Evolutionary conservation across 140 eudicot genomes (phyloP).

Genomic region (Bidens hawaiensis): DNA sequence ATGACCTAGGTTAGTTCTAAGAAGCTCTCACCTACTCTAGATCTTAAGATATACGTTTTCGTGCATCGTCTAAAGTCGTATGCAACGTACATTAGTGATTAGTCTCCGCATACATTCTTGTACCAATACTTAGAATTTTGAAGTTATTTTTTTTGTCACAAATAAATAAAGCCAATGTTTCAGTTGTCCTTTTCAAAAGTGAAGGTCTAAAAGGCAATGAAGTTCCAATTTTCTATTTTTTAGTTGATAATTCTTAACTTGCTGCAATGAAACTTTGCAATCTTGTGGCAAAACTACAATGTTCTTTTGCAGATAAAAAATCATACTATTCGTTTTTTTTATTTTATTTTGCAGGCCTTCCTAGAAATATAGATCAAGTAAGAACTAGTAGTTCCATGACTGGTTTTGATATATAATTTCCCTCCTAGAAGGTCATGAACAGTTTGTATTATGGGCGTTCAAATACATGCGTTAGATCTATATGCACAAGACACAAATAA

Average conservation of each 20-base stretch:
- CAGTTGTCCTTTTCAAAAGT: background rate
- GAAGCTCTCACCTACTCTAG: conserved; percentile 57
- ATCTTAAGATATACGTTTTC: conserved; percentile 39
- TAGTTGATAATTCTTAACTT: background rate
- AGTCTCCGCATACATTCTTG: conserved; percentile 15
- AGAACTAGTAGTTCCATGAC: background rate
- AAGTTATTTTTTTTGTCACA: background rate
- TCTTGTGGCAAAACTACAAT: background rate
- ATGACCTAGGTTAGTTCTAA: conserved; percentile 17
- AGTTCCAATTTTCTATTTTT: background rate
- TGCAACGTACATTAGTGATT: conserved; percentile 8
- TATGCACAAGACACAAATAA: background rate
- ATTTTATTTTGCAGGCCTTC: background rate
- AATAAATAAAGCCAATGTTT: background rate
- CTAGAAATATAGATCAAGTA: background rate
- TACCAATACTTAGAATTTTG: background rate
- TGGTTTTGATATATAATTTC: background rate
- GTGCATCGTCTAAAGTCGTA: conserved; percentile 16
- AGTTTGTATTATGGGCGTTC: background rate
- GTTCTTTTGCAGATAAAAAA: background rate
- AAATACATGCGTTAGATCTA: background rate
- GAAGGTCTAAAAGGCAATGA: background rate
- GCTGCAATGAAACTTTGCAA: background rate
- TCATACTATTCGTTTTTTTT: background rate
- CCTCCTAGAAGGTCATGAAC: conserved; percentile 4